Conservation (phyloP, 192 early-diverging fungal genomes). For the Linnemannia exigua region DNA sequence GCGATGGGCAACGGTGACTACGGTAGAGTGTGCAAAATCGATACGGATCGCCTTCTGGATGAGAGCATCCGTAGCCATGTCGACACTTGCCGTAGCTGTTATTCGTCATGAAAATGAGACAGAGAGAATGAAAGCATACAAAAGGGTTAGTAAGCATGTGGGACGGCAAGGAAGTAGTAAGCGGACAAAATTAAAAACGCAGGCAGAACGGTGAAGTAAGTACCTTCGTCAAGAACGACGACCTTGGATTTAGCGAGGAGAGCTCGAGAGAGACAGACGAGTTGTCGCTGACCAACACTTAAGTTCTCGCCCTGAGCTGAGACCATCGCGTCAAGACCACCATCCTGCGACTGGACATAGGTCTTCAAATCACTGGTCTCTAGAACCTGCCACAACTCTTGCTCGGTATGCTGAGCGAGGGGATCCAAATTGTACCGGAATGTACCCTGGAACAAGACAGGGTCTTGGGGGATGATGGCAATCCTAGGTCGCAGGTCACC, state of each 20-base stretch:
- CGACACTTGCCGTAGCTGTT: slow-evolving; percentile 85
- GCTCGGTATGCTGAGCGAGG: slow-evolving; percentile 62
- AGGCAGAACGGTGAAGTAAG: slow-evolving; percentile 18
- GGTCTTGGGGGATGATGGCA: slow-evolving; percentile 91
- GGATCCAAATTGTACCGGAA: slow-evolving; percentile 74
- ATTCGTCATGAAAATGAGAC: no score
- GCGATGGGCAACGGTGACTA: slow-evolving; percentile 83
- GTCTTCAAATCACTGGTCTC: slow-evolving; percentile 77
- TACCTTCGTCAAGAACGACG: slow-evolving; percentile 88
- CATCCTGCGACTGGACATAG: slow-evolving; percentile 73
- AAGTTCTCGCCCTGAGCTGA: slow-evolving; percentile 87
- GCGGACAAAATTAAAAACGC: no score
- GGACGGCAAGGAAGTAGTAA: no score
- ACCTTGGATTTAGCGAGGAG: slow-evolving; percentile 79
- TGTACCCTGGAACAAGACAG: slow-evolving; percentile 65
- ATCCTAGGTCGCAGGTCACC: slow-evolving; percentile 82
- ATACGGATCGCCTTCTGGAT: slow-evolving; percentile 81
- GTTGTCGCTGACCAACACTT: slow-evolving; percentile 86
- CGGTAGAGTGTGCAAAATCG: slow-evolving; percentile 72
- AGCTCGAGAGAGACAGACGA: slow-evolving; percentile 73
- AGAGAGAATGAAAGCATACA: slow-evolving; percentile 31
- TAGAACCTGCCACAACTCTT: slow-evolving; percentile 79
- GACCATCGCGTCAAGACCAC: slow-evolving; percentile 78
- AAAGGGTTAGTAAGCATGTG: slow-evolving; percentile 43
- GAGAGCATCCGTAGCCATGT: slow-evolving; percentile 84